Conservation (phyloP, 495 filamentous ascomycete species). For the Filosporella fistucella region DNA sequence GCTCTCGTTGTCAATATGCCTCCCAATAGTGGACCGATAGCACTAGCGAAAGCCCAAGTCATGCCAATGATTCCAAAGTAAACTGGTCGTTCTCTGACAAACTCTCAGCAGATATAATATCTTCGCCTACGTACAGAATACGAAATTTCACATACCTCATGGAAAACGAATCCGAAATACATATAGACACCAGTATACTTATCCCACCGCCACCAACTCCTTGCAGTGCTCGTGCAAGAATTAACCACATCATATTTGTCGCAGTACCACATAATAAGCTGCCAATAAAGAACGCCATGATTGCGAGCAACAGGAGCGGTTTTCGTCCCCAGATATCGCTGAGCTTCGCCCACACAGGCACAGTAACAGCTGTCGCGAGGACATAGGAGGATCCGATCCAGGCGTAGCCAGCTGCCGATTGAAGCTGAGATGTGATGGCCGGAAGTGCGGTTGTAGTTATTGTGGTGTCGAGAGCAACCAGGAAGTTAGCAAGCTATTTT, state of each 20-base stretch:
- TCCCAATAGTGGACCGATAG: conserved; percentile 64
- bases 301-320: conserved; percentile 62
- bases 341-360: conserved; percentile 40
- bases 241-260: conserved; percentile 62
- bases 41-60: conserved; percentile 64
- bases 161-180: conserved; percentile 59
- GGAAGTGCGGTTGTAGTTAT: conserved; percentile 60
- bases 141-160: conserved; percentile 29
- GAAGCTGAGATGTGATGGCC: conserved; percentile 50
- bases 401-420: conserved; percentile 54
- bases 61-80: conserved; percentile 37
- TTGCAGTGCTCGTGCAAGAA: conserved; percentile 68
- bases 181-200: conserved; percentile 67
- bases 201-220: conserved; percentile 75
- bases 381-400: conserved; percentile 67
- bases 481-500: too few species aligned
- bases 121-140: conserved; percentile 24
- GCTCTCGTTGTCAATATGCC: conserved; percentile 58
- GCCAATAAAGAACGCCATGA: conserved; percentile 54
- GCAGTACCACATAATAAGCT: conserved; percentile 66
- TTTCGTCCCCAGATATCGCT: conserved; percentile 78
- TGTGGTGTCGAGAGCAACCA: conserved; percentile 25
- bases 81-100: background rate
- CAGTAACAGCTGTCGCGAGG: conserved; percentile 34
- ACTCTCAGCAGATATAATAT: too few species aligned